Evolutionary conservation across 371 early-diverging fungal genomes (phyloP), one percentile per base, ranked within the genome.

Genomic region (Chytridium lagenaria): DNA sequence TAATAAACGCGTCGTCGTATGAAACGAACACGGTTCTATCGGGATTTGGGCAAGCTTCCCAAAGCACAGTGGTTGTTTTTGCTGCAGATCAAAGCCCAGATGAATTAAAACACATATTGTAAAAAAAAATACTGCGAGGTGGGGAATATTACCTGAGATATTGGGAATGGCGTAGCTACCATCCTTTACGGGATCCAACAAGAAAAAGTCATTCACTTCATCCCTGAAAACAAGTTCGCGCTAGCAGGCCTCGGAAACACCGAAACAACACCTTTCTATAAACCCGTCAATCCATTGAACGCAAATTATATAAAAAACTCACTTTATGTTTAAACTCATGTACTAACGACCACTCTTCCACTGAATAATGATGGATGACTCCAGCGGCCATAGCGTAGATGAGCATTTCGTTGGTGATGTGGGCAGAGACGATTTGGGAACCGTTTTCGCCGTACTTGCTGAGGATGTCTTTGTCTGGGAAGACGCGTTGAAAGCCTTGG

Each of bases 1-100:
- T 72, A 63, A 83, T 74, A 55, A 66, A 72, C 31, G 70, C 68
- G 59, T 83, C 81, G 65, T 83, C 82, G 80, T 82, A 85, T 23
- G 80, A 36, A 30, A 83, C 73, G 68, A 85, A 85, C 19, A 83
- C 72, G 12, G 57, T 28, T 15, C 78, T 52, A 2, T 66, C 72
- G n/a, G 71, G 59, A 5, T 65, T 30, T 50, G 69, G 63, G 7
- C 70, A 50, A 10, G 75, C 65, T 66, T 85, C 84, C 85, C 85
- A 85, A 12, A 84, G 19, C 26, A 81, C 77, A 3, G 85, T 83
- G 15, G 40, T 15, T 0, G 78, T 76, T 28, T 77, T 79, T n/a
- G 83, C 85, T 83, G 16, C 5, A 44, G 52, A 22, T 19, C 37
- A 26, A 75, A 22, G 36, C 50, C 2, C 37, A 36, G 0, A 49